Conservation (phyloP, 83 land plant genomes). For the Thuja plicata region DNA sequence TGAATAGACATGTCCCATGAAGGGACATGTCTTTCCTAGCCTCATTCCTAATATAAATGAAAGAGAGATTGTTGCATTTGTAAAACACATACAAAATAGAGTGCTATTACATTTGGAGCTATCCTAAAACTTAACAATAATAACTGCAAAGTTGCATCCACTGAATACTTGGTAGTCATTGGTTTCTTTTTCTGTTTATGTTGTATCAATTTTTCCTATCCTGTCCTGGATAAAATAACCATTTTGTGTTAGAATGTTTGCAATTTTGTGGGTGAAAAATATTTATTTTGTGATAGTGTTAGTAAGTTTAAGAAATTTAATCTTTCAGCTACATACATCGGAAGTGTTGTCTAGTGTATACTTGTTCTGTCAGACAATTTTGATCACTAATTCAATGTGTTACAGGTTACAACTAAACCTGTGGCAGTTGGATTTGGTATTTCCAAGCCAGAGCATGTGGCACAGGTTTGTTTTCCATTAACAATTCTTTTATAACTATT, state of each 20-base stretch:
- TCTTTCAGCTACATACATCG: background rate
- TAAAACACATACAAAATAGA: no score
- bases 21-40: no score
- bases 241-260: background rate
- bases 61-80: no score
- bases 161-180: background rate
- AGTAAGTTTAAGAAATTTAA: background rate
- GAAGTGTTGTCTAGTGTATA: background rate
- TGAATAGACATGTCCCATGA: no score
- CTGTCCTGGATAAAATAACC: no score
- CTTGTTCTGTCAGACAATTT: background rate
- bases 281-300: background rate
- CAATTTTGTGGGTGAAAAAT: background rate
- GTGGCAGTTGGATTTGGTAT: constrained; percentile 98
- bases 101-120: no score
- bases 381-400: background rate
- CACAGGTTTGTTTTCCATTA: constrained; percentile 48
- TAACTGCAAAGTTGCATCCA: background rate
- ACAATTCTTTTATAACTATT: background rate
- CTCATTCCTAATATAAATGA: no score
- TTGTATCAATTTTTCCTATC: background rate
- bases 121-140: no score
- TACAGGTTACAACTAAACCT: constrained; percentile 83
- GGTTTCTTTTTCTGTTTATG: background rate
- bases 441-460: constrained; percentile 89